phyloP scores from a whole-genome alignment of 1,284 basidiomycete species.

The Porphyrellus sp. region DNA sequence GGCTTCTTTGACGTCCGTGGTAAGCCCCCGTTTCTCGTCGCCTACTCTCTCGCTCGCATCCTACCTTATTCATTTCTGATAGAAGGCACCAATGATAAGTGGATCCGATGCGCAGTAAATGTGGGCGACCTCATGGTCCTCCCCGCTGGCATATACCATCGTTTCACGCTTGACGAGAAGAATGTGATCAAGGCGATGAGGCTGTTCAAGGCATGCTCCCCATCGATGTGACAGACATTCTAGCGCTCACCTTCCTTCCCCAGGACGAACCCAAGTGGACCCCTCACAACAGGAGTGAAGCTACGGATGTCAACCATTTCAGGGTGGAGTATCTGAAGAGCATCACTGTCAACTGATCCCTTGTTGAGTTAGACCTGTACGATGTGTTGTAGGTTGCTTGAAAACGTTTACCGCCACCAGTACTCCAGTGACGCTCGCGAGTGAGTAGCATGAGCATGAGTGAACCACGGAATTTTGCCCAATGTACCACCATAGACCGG shows the following conservation, averaged over 20 bases:
- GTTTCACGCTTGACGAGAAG: constrained; percentile 75
- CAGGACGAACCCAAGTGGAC: constrained; percentile 89
- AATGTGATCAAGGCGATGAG: constrained; percentile 72
- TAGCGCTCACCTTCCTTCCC: neutral
- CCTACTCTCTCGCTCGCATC: neutral
- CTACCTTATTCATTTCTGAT: neutral
- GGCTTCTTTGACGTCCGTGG: constrained; percentile 86
- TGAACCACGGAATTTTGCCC: neutral
- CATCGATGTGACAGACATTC: neutral
- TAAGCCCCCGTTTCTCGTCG: constrained; percentile 37
- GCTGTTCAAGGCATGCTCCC: constrained; percentile 63
- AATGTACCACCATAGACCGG: too few relatives aligned
- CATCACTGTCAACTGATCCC: constrained; percentile 35
- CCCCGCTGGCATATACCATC: constrained; percentile 81
- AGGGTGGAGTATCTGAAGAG: constrained; percentile 57
- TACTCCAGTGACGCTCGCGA: neutral
- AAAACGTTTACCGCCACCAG: neutral
- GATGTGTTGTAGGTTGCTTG: neutral
- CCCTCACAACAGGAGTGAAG: constrained; percentile 61
- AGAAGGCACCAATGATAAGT: constrained; percentile 58
- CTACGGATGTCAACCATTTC: constrained; percentile 58
- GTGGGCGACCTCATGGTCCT: constrained; percentile 73
- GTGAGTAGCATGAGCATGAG: neutral
- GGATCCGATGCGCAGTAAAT: constrained; percentile 70
- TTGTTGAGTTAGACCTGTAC: neutral